Conservation (phyloP, 2,329 filamentous ascomycete genomes). For the Curvularia spicifera region DNA sequence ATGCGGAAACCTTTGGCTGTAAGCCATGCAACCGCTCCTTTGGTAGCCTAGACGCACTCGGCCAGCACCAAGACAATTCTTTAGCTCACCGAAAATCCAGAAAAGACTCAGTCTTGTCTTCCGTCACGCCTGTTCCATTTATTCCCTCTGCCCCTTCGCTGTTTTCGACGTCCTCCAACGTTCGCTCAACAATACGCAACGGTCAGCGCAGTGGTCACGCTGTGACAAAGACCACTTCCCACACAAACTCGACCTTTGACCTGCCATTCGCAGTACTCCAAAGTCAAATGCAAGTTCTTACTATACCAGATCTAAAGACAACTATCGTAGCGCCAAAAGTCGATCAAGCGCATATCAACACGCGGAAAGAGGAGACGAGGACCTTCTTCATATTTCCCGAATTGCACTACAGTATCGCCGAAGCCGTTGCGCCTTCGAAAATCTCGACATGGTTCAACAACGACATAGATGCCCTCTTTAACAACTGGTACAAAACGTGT, state of each 20-base stretch:
- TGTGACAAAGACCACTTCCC: neutral
- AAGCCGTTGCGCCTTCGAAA: constrained; percentile 6
- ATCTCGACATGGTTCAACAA: constrained; percentile 11
- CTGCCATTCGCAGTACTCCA: neutral
- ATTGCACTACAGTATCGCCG: constrained; percentile 7
- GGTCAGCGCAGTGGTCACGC: neutral
- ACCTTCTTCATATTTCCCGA: constrained; percentile 12
- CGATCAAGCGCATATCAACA: neutral
- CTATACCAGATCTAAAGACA: neutral
- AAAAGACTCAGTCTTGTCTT: neutral
- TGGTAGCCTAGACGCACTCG: constrained; percentile 4
- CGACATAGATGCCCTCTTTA: constrained; percentile 5
- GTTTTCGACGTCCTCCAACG: neutral
- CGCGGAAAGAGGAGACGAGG: neutral
- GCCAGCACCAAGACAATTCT: constrained; percentile 12
- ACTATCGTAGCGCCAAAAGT: neutral
- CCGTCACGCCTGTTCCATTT: neutral
- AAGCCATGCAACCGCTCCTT: constrained; percentile 12
- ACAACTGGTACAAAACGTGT: constrained; percentile 15
- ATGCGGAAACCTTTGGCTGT: constrained; percentile 5
- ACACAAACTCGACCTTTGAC: neutral
- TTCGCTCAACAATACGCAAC: neutral
- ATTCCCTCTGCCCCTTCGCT: neutral
- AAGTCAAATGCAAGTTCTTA: constrained; percentile 1
- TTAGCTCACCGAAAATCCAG: constrained; percentile 5